Base-by-base conservation (phyloP, 169 alveolate genomes). In the Eimeria sp. region DNA sequence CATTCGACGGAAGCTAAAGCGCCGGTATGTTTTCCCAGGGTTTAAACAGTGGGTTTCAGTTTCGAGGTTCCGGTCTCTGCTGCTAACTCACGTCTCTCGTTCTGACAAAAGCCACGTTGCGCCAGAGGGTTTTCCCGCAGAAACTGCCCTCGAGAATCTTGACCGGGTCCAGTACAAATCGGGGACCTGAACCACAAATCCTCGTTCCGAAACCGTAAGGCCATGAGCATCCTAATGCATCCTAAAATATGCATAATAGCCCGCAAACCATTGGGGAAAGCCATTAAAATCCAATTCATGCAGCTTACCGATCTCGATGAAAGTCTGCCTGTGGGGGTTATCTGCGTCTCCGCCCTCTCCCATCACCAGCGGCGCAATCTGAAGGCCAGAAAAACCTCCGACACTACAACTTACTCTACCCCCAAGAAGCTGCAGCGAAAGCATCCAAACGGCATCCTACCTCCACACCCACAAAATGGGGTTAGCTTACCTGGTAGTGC, bases 111-210 rank as follows among this genome's bases (percentile, higher is more conserved):
- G n/a, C 66, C n/a, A 1, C 37, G 72, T 95, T 97, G 76, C 95
- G 89, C 94, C 93, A 97, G 30, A 97, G 74, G 58, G 87, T 94
- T 66, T 95, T 76, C 60, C 99, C 99, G 25, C 98, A 95, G 94
- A 98, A 97, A 60, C 98, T 90, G n/a, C 99, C 99, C 11, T 97
- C 98, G 52, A 98, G 95, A 16, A 99, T 97, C 82, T 97, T 96
- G 52, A 99, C 98, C 20, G 99, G 99, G 60, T 98, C 98, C 85
- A 99, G 85, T 66, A 98, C 98, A 96, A 99, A 98, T 71, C 99
- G 98, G 37, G 99, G 99, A 30, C 98, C 99, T 95, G 71, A 66
- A 52, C 71, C 72, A 91, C 46, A 66, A 77, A 72, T 54, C 54
- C 49, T 37, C 95, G 33, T 16, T 43, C 58, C 30, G 14, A 25